Conservation (phyloP, 2,329 filamentous ascomycete genomes). For the Phialocephala sp. region DNA sequence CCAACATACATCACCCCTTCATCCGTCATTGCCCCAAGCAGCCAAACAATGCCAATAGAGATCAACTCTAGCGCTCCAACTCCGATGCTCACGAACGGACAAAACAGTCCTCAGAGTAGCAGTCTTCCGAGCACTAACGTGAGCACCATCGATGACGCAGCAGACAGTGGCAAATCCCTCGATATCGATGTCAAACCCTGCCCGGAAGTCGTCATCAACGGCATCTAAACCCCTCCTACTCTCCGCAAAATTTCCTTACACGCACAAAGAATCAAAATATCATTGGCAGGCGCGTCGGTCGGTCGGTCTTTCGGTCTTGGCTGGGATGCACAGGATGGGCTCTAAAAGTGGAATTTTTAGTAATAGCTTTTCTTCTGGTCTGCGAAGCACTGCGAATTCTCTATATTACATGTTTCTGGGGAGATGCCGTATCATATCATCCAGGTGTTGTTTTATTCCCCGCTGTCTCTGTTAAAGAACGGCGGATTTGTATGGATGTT, state of each 20-base stretch:
- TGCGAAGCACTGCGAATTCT: slow-evolving; percentile 19
- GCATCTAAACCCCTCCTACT: slow-evolving; percentile 30
- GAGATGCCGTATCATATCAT: slow-evolving; percentile 6
- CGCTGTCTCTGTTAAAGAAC: background rate
- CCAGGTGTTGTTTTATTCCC: slow-evolving; percentile 9
- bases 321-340: slow-evolving; percentile 24
- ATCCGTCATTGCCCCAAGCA: slow-evolving; percentile 36
- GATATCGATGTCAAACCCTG: slow-evolving; percentile 27
- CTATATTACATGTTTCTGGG: slow-evolving; percentile 27
- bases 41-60: slow-evolving; percentile 47
- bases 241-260: slow-evolving; percentile 16
- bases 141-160: slow-evolving; percentile 49
- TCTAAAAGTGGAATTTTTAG: slow-evolving; percentile 32
- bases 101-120: slow-evolving; percentile 71
- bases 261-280: slow-evolving; percentile 24
- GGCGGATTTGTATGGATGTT: slow-evolving; percentile 25
- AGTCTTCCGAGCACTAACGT: slow-evolving; percentile 67
- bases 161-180: slow-evolving; percentile 33
- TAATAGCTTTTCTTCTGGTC: slow-evolving; percentile 31
- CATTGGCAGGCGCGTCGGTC: slow-evolving; percentile 31
- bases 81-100: slow-evolving; percentile 70
- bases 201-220: slow-evolving; percentile 40
- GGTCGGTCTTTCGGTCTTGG: slow-evolving; percentile 15
- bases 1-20: slow-evolving; percentile 30
- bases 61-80: slow-evolving; percentile 63